Percentiles rank a stretch among this genome's conserved stretches.
These are phyloP conservation scores for Backusella parvicylindrica DNA, from an alignment of 192 early-diverging fungal genomes.

Conservation along the genomic window DNA sequence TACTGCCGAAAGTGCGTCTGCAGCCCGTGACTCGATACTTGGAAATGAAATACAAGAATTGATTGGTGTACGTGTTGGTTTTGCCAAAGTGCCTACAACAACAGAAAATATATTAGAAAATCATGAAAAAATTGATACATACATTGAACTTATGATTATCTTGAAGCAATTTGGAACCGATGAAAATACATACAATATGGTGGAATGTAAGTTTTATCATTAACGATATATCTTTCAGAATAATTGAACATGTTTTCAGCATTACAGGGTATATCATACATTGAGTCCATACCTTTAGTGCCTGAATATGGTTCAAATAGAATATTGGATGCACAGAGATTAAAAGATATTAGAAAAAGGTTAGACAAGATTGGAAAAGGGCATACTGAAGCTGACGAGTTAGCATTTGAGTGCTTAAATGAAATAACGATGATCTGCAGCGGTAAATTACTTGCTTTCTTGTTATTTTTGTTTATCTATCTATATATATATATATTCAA, in stretches of 20 bases:
- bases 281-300: constrained; percentile 35
- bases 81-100: constrained; percentile 77
- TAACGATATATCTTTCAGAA: neutral
- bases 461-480: neutral
- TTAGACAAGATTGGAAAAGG: constrained; percentile 58
- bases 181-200: no score
- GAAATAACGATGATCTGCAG: constrained; percentile 88
- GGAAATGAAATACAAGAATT: constrained; percentile 67
- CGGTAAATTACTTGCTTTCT: constrained; percentile 45
- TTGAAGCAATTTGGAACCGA: neutral
- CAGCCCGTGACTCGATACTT: constrained; percentile 81
- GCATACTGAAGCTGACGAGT: constrained; percentile 64
- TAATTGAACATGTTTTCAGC: neutral
- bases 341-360: constrained; percentile 82
- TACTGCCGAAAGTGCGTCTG: constrained; percentile 82
- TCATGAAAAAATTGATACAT: neutral
- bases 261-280: neutral
- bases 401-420: constrained; percentile 78
- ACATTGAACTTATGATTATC: neutral
- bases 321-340: constrained; percentile 66
- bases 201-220: neutral
- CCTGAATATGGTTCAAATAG: constrained; percentile 21
- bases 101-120: neutral
- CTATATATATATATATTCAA: neutral
- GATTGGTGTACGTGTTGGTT: constrained; percentile 80